Evolutionary conservation across 768 basidiomycete species (phyloP), one percentile per base, ranked within the genome.

Genomic region (Fomitopsis pulvina): DNA sequence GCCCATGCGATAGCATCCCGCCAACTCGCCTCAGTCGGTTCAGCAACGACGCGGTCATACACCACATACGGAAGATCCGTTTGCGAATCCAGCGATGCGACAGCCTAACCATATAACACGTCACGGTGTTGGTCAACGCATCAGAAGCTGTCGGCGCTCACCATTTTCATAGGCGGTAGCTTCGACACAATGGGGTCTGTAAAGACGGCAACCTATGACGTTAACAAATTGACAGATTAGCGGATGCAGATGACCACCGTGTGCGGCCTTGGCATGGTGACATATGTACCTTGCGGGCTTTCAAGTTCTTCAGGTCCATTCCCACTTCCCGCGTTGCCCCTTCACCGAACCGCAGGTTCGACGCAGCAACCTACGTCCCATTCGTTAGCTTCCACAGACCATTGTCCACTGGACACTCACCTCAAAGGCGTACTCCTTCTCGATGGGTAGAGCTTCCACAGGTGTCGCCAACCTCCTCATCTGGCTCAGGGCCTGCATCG

Each of bases 361-460:
- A 83, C 4, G 92, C 92, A 11, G 92, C 85, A 39, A 92, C 81
- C 87, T 90, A 51, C 21, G 43, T 25, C 40, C 2, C 3, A 24
- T 7, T 16, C 1, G 14, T 28, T 45, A 29, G 11, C 20, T 41
- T 26, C 18, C 27, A 27, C 29, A 10, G 11, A 48, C 49, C 41
- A 27, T 3, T 41, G 12, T 8, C 8, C 6, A 12, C 11, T 27
- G 11, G 26, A 18, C 2, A 53, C 67, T 53, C 60, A 79, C 86
- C 77, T 95, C 92, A 61, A 94, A 95, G 0, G 92, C 92, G 62
- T 94, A 94, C 67, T 95, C 92, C 65, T 85, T 92, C 70, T 89
- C 72, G 3, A 82, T 69, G 1, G 63, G 60, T 8, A 54, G 57
- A 1, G 65, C 58, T 27, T 86, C 76, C 4, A 88, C 81, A 29